A percentile compares a stretch with the other conserved stretches of the same genome.
These are phyloP conservation scores for Sphagnum magellanicum DNA, from an alignment of 228 moss, liverwort and hornwort species.

Conservation along the genomic window DNA sequence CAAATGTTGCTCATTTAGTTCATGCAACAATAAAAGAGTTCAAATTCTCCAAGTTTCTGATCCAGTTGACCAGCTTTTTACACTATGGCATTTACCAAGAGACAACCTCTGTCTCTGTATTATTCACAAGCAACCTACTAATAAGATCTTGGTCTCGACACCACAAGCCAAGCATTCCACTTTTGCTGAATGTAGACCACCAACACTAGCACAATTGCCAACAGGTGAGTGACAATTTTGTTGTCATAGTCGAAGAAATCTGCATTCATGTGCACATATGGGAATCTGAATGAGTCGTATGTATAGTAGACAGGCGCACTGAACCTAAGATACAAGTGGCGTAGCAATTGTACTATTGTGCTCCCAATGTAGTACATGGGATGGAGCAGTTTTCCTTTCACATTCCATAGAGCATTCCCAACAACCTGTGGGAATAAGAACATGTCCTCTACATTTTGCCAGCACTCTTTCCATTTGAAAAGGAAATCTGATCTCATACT, in stretches of 20 bases:
- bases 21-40: too few species aligned
- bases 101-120: conserved; percentile 32
- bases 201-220: conserved; percentile 31
- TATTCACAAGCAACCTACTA: conserved; percentile 17
- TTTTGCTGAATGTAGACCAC: conserved; percentile 42
- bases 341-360: conserved; percentile 40
- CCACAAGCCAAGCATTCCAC: conserved; percentile 27
- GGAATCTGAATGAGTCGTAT: conserved; percentile 2
- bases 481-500: too few species aligned
- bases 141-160: conserved; percentile 16
- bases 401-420: conserved; percentile 32
- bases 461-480: conserved; percentile 22
- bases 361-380: conserved; percentile 27
- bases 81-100: background rate
- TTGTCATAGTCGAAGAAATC: conserved; percentile 42
- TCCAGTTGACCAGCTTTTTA: too few species aligned
- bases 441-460: conserved; percentile 44
- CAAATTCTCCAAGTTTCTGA: too few species aligned
- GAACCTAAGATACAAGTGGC: conserved; percentile 40
- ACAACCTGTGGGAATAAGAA: conserved; percentile 49
- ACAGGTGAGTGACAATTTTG: conserved; percentile 31
- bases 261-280: conserved; percentile 38
- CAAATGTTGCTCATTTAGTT: too few species aligned
- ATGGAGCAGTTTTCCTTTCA: conserved; percentile 39
- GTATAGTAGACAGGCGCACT: conserved; percentile 10